Percentiles rank a stretch among this genome's conserved stretches.
These are phyloP conservation scores for Pezicula radicicola DNA, from an alignment of 2,329 filamentous ascomycete species.

Conservation along the genomic window DNA sequence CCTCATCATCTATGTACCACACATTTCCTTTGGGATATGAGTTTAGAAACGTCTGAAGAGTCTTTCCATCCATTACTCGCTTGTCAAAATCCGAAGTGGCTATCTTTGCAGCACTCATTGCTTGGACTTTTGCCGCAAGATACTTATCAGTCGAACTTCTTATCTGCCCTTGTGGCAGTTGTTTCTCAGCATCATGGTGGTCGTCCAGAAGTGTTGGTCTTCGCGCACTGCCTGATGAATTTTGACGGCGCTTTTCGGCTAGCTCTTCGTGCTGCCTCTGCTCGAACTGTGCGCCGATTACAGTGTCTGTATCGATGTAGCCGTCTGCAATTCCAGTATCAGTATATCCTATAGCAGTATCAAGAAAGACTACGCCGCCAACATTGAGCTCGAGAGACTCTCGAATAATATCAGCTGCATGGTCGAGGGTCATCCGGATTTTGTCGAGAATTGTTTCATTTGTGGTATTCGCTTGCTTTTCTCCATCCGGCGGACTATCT, in stretches of 20 bases:
- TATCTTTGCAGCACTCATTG: conserved; percentile 18
- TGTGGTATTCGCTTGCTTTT: background rate
- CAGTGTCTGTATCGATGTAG: conserved; percentile 11
- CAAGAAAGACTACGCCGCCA: conserved; percentile 26
- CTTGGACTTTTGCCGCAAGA: conserved; percentile 20
- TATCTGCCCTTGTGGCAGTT: conserved; percentile 10
- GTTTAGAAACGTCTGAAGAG: conserved; percentile 20
- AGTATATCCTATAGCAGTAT: conserved; percentile 18
- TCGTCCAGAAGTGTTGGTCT: background rate
- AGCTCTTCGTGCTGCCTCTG: conserved; percentile 3
- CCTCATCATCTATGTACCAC: conserved; percentile 26
- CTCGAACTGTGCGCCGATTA: conserved; percentile 10
- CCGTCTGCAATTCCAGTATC: conserved; percentile 12
- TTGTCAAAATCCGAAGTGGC: conserved; percentile 15
- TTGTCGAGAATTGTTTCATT: conserved; percentile 19
- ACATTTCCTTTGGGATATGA: conserved; percentile 27
- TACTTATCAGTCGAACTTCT: conserved; percentile 17
- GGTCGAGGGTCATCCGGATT: conserved; percentile 22
- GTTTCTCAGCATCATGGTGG: background rate
- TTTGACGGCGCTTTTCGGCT: background rate
- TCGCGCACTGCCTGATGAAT: background rate
- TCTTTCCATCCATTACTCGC: conserved; percentile 18
- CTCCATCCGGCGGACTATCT: background rate
- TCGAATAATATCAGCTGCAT: conserved; percentile 23
- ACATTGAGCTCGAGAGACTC: conserved; percentile 24